Evolutionary conservation across 805 yeast genomes (phyloP).

Genomic region (Wickerhamomyces silvicola): DNA sequence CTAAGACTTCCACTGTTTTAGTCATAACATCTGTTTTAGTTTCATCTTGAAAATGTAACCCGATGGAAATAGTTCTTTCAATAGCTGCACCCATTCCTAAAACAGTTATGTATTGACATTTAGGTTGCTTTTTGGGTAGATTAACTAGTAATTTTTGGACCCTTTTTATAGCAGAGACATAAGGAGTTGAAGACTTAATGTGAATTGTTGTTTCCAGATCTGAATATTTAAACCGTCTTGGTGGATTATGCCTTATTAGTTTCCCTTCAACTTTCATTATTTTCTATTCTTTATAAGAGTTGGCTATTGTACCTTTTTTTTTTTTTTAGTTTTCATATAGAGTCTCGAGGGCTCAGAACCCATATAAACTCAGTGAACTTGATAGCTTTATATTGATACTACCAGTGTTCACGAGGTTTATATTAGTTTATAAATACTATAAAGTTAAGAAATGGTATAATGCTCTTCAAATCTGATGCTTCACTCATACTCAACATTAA

Average conservation of each 20-base stretch:
- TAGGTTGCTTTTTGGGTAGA: conserved; percentile 37
- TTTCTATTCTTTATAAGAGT: too few species aligned
- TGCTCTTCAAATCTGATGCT: too few species aligned
- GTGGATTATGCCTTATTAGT: conserved; percentile 50
- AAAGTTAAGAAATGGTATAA: too few species aligned
- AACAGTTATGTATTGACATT: conserved; percentile 42
- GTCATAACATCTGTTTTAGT: conserved; percentile 56
- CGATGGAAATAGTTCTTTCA: conserved; percentile 57
- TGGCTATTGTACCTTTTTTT: too few species aligned
- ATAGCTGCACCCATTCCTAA: conserved; percentile 76
- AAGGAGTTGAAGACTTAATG: conserved; percentile 64
- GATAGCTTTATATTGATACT: too few species aligned
- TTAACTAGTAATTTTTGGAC: conserved; percentile 45
- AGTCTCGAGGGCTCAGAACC: too few species aligned
- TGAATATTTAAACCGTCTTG: conserved; percentile 34
- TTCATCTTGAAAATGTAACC: conserved; percentile 47
- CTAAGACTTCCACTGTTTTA: conserved; percentile 60
- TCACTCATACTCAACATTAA: too few species aligned
- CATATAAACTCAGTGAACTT: too few species aligned
- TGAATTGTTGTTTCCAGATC: conserved; percentile 44
- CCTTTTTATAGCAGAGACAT: conserved; percentile 63
- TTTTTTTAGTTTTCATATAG: too few species aligned
- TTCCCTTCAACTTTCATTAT: conserved; percentile 28
- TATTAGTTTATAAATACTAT: too few species aligned
- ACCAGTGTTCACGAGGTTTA: too few species aligned